phyloP scores from a whole-genome alignment of 2,329 filamentous ascomycete genomes.

The Lachnellula arida region DNA sequence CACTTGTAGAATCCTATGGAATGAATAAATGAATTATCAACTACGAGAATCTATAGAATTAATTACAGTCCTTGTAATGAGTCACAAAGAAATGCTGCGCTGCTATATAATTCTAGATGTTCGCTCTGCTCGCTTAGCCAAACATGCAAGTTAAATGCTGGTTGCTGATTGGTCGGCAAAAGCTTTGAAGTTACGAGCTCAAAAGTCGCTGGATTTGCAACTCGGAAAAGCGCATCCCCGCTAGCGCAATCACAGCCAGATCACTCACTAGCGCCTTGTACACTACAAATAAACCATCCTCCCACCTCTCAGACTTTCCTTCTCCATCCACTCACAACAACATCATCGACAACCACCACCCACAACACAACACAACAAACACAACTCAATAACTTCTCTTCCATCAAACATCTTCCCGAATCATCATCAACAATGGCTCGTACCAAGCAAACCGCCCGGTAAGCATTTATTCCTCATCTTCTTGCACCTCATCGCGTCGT shows the following conservation, averaged over 20 bases:
- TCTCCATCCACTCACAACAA: conserved; percentile 31
- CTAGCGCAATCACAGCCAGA: conserved; percentile 18
- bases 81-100: background rate
- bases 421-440: conserved; percentile 34
- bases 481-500: conserved; percentile 3
- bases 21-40: no score
- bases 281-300: conserved; percentile 30
- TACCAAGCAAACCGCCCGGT: conserved; percentile 48
- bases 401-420: conserved; percentile 6
- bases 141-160: background rate
- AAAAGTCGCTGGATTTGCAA: background rate
- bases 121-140: background rate
- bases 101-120: background rate
- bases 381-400: conserved; percentile 1
- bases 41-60: no score
- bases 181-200: conserved; percentile 6
- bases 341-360: conserved; percentile 21
- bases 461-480: conserved; percentile 40
- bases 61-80: no score
- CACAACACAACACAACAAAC: conserved; percentile 11
- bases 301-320: conserved; percentile 27
- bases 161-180: conserved; percentile 17
- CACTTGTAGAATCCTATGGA: background rate
- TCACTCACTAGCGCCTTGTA: conserved; percentile 21
- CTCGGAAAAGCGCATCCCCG: conserved; percentile 12